These are phyloP conservation scores for Graphium sp. DNA, from an alignment of 2,329 filamentous ascomycete species.

Conservation along the genomic window DNA sequence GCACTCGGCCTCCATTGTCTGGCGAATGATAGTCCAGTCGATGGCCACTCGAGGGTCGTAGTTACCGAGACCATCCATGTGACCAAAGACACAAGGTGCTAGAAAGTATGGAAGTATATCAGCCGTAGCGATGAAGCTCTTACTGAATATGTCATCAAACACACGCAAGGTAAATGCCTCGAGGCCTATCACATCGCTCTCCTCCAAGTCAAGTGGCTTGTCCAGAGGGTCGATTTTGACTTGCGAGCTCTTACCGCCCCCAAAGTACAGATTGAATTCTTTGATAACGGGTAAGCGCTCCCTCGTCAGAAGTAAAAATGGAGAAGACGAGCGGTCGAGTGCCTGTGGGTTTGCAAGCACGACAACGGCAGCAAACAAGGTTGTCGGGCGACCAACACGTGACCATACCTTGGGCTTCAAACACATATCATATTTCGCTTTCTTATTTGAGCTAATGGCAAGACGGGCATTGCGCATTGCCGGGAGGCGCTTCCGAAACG, in stretches of 20 bases:
- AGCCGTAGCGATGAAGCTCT: slow-evolving; percentile 50
- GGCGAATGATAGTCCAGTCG: slow-evolving; percentile 42
- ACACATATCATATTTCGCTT: slow-evolving; percentile 57
- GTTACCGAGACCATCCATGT: too few relatives aligned
- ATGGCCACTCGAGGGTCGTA: slow-evolving; percentile 19
- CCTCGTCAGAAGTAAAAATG: slow-evolving; percentile 57
- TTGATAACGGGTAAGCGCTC: slow-evolving; percentile 46
- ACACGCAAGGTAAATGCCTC: slow-evolving; percentile 57
- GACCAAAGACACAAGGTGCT: slow-evolving; percentile 32
- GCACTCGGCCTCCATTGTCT: slow-evolving; percentile 15
- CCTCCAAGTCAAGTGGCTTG: slow-evolving; percentile 20
- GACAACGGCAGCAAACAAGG: slow-evolving; percentile 46
- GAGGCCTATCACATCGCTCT: slow-evolving; percentile 29
- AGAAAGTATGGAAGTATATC: slow-evolving; percentile 69
- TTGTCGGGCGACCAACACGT: slow-evolving; percentile 22
- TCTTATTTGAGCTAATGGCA: slow-evolving; percentile 66
- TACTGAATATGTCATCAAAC: slow-evolving; percentile 80
- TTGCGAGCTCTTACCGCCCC: slow-evolving; percentile 39
- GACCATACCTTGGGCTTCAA: slow-evolving; percentile 66
- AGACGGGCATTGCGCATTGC: slow-evolving; percentile 75
- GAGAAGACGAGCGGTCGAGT: slow-evolving; percentile 40
- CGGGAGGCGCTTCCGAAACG: slow-evolving; percentile 54
- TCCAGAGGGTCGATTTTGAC: slow-evolving; percentile 31
- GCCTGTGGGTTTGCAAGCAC: slow-evolving; percentile 36
- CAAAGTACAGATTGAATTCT: slow-evolving; percentile 55